Evolutionary conservation across 148 eudicot species (phyloP).

Genomic region (Polygonum aviculare): DNA sequence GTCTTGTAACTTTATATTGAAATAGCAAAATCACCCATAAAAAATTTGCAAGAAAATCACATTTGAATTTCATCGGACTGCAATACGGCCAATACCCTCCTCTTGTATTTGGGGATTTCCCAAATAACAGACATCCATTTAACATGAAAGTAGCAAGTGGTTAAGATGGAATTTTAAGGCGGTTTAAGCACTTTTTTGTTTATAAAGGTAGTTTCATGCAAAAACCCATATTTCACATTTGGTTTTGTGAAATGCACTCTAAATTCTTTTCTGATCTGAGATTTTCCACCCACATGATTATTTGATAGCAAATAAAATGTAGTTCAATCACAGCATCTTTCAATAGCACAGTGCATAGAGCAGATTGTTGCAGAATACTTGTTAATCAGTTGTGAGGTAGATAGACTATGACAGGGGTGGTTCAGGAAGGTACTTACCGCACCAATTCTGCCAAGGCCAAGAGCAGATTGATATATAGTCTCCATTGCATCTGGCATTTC

Average conservation of each 20-base stretch:
- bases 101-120: too few species aligned
- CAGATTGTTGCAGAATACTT: background rate
- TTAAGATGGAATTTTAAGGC: too few species aligned
- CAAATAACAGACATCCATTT: too few species aligned
- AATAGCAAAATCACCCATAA: too few species aligned
- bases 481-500: slow-evolving; percentile 99
- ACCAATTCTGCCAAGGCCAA: slow-evolving; percentile 64
- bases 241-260: background rate
- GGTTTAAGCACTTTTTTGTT: too few species aligned
- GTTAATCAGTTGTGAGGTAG: background rate
- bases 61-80: too few species aligned
- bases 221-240: too few species aligned
- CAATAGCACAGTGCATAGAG: background rate
- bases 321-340: too few species aligned
- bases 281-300: background rate
- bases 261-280: background rate
- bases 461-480: slow-evolving; percentile 81
- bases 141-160: too few species aligned
- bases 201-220: too few species aligned
- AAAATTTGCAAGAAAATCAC: too few species aligned
- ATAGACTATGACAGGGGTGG: background rate
- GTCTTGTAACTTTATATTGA: background rate
- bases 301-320: background rate
- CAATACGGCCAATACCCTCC: too few species aligned
- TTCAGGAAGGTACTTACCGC: slow-evolving; percentile 53